Base-by-base conservation (phyloP, 2,329 filamentous ascomycete genomes). In the Pseudocercospora ulei region DNA sequence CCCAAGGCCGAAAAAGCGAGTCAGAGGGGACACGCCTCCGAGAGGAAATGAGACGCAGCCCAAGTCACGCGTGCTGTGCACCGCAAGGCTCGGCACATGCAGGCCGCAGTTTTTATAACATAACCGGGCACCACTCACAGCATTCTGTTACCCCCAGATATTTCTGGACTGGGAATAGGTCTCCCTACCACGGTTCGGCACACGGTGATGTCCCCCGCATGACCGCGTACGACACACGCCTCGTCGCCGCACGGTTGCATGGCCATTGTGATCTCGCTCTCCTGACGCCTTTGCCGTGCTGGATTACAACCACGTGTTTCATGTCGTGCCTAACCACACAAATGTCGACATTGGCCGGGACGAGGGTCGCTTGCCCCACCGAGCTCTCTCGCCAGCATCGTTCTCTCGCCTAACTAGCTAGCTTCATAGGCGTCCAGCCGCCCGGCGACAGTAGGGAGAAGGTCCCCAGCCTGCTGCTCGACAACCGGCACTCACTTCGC, bases 11-110 rank as follows among this genome's bases (percentile, higher is more conserved):
- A 20, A 22, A 11, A 27, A 29, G 11, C 25, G 23, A 28, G 33
- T 35, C 38, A 35, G 13, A 14, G 19, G 20, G 29, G 16, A 17
- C 8, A 24, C 37, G 41, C 41, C 41, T 40, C 41, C 14, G 24
- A n/a, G 24, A 33, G 14, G 8, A 31, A 19, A 17, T 17, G 19
- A 30, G 20, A 42, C 41, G 31, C 28, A 9, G 24, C 37, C n/a
- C 20, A 37, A 44, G 41, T 44, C 41, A 44, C 39, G 41, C 26
- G 41, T 40, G 36, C 41, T 13, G 35, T 43, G 25, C 18, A 37
- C 33, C 37, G 36, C 31, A 36, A 16, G n/a, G 23, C 41, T 44
- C 33, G 41, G 41, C 41, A n/a, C n/a, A 38, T 29, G 27, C 41
- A 27, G 31, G n/a, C 41, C 37, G 33, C 13, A 18, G 22, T 31